These are phyloP conservation scores for Lentinula sp. DNA, from an alignment of 768 basidiomycete genomes.

Conservation along the genomic window DNA sequence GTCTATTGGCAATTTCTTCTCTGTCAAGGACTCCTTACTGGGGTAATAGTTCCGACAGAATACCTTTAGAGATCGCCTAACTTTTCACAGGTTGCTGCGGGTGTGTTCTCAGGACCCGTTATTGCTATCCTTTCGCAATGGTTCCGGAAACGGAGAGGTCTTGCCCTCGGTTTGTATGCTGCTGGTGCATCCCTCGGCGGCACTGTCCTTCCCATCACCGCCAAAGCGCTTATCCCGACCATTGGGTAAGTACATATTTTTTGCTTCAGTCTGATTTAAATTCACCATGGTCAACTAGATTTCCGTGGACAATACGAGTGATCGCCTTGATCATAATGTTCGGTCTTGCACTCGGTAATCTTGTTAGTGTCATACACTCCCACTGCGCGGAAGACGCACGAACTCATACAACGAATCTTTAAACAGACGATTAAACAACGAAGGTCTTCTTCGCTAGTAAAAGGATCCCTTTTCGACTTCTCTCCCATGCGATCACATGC, in stretches of 20 bases:
- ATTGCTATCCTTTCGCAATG: constrained; percentile 39
- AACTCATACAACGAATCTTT: neutral
- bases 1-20: constrained; percentile 55
- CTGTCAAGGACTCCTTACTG: constrained; percentile 46
- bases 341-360: constrained; percentile 32
- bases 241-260: constrained; percentile 27
- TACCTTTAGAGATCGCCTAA: neutral
- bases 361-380: constrained; percentile 18
- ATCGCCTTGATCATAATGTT: constrained; percentile 38
- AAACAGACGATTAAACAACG: constrained; percentile 23
- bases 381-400: neutral
- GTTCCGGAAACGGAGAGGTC: constrained; percentile 35
- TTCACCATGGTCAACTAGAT: constrained; percentile 22
- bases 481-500: constrained; percentile 26
- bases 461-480: constrained; percentile 34
- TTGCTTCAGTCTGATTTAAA: neutral
- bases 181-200: constrained; percentile 41
- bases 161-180: constrained; percentile 41
- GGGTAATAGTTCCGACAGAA: constrained; percentile 23
- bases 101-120: constrained; percentile 36
- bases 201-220: constrained; percentile 38
- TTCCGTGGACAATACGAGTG: constrained; percentile 48
- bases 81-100: constrained; percentile 16
- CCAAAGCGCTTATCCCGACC: constrained; percentile 29
- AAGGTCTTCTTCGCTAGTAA: constrained; percentile 28